Evolutionary conservation across 2,329 filamentous ascomycete species (phyloP).

Genomic region (Penicillium crustosum): DNA sequence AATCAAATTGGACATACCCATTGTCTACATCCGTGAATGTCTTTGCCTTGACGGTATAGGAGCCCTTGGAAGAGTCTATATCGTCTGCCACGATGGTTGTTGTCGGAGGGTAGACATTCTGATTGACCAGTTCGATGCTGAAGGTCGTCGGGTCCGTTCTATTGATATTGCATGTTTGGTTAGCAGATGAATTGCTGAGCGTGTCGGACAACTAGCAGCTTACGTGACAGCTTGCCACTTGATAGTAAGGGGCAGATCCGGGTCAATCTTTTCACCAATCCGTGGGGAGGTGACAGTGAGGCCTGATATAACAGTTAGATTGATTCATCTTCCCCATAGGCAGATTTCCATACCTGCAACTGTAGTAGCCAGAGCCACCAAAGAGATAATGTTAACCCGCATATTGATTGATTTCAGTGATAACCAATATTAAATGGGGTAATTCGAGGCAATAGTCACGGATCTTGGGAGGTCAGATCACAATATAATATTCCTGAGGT

Average conservation of each 20-base stretch:
- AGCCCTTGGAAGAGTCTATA: slow-evolving; percentile 37
- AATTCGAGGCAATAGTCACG: background rate
- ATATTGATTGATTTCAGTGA: slow-evolving; percentile 23
- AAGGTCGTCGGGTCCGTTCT: slow-evolving; percentile 45
- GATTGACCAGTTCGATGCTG: slow-evolving; percentile 46
- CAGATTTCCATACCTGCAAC: slow-evolving; percentile 27
- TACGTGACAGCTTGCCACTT: slow-evolving; percentile 43
- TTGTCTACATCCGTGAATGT: slow-evolving; percentile 20
- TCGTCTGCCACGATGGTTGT: slow-evolving; percentile 34
- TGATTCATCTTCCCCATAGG: background rate
- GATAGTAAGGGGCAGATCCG: slow-evolving; percentile 39
- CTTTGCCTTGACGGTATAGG: slow-evolving; percentile 39
- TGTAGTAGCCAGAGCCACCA: slow-evolving; percentile 32
- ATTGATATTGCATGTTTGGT: slow-evolving; percentile 1
- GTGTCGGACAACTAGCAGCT: background rate
- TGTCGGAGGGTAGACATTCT: slow-evolving; percentile 37
- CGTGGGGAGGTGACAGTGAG: slow-evolving; percentile 38
- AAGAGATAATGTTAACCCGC: slow-evolving; percentile 27
- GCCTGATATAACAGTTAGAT: slow-evolving; percentile 22
- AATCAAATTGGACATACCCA: slow-evolving; percentile 23
- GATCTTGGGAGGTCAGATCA: background rate
- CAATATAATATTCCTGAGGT: slow-evolving; percentile 8
- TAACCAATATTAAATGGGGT: background rate
- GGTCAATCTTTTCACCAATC: slow-evolving; percentile 35
- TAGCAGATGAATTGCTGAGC: background rate